Evolutionary conservation across 2,329 filamentous ascomycete genomes (phyloP), one percentile per base, ranked within the genome.

Genomic region (Biscogniauxia sp.): DNA sequence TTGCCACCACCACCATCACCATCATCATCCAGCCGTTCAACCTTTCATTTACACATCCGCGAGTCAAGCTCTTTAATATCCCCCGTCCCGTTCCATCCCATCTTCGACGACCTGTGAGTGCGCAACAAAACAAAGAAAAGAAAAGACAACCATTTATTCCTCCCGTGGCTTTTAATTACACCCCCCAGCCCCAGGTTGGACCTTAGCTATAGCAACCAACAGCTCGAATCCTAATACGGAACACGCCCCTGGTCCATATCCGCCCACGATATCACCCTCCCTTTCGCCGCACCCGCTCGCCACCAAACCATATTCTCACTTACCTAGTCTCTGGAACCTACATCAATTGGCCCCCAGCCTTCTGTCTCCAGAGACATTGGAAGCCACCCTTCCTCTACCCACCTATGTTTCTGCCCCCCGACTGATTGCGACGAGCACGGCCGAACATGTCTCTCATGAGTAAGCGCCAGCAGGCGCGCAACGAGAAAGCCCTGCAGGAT

Each of bases 391-490:
- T 2, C 15, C 15, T 45, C 37, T 8, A 26, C 54, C 50, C 54
- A 55, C 53, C 23, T 55, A 51, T 54, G 57, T 59, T 53, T 55
- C 41, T 60, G 51, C 51, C 26, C 32, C 59, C 53, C 28, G 51
- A 51, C 23, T 53, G 60, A 49, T 51, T 41, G 37, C 41, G 32
- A 52, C 41, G 41, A 20, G 55, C 45, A 58, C 58, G 57, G 61
- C 62, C 61, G 58, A 65, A 56, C 54, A 95, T 93, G 91, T 84
- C 91, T 59, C 82, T 87, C 52, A 82, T 96, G 75, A 97, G 89
- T 82, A 99, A 98, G 84, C 92, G 95, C 78, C 92, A 97, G 80
- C 94, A 97, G 84, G 92, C 91, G 82, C 93, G 95, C 78, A 97
- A 99, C 77, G 95, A 99, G 81, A 92, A 92, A 74, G 82, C 87